Evolutionary conservation across 352 stramenopile genomes (phyloP), one percentile per base, ranked within the genome.

Genomic region (Pythium volutum): DNA sequence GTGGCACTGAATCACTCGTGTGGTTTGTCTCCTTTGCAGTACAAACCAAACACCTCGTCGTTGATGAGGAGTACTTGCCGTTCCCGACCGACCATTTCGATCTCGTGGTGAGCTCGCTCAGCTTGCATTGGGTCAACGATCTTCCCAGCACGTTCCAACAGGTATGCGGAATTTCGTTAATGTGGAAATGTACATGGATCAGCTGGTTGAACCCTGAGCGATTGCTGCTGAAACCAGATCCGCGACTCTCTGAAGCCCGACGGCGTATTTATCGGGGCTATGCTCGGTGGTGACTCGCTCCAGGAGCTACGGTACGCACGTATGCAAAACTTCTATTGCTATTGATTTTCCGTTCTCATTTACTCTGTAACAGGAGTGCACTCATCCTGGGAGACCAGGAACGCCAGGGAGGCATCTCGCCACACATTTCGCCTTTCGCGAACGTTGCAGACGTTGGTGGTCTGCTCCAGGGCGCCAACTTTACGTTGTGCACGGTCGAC

Each of bases 71-170:
- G 56, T 95, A 91, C 53, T 75, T 99, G 25, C 94, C 95, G 7
- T 99, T 99, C 76, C 86, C 91, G 2, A 85, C 87, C n/a, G 76
- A 84, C 22, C 96, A 97, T 47, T 99, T 99, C 69, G 96, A 99
- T 73, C 64, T 99, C n/a, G 92, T 98, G 16, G 84, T 99, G 62
- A 98, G 87, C 70, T 97, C 77, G 8, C 76, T 98, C 56, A 81
- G 77, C 16, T 72, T 99, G 53, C 97, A 99, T 71, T 99, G 97
- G 97, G 84, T 98, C 20, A 99, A 99, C 73, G 92, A 99, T 74
- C 76, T 99, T 10, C 90, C 93, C 8, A 78, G 76, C 64, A 94
- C 87, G 20, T 93, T 97, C 62, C 68, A 68, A 26, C 77, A 94
- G 64, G 79, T 89, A 47, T 15, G 52, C 4, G 15, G 2, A 43